phyloP scores from a whole-genome alignment of 345 rosid species.

The Arabis hirsuta region DNA sequence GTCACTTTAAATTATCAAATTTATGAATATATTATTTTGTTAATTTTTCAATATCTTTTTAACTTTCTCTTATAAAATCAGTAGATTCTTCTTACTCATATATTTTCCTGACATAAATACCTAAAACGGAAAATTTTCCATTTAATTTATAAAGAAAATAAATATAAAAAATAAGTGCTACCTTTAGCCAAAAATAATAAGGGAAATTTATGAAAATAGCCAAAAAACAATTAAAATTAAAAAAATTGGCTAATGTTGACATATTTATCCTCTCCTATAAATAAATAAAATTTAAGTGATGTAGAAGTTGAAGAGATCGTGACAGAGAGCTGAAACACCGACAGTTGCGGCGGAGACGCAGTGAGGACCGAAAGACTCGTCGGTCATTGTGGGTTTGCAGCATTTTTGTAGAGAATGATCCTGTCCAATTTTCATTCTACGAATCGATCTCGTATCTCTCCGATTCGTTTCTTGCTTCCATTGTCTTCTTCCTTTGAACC shows the following conservation, averaged over 20 bases:
- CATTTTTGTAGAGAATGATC: no score
- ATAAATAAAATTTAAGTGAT: no score
- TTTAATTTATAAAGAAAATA: neutral
- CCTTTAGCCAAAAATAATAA: no score
- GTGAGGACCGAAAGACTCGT: no score
- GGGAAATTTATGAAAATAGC: no score
- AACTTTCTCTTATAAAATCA: neutral
- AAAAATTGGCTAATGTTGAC: no score
- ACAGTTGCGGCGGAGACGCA: no score
- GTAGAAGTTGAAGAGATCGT: no score
- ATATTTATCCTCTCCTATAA: no score
- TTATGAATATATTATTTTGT: neutral
- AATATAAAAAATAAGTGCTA: neutral
- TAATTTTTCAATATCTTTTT: neutral
- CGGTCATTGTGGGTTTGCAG: no score
- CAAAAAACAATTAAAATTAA: no score
- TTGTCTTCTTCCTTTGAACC: slow-evolving; percentile 13
- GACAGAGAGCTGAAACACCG: no score
- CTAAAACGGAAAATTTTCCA: neutral
- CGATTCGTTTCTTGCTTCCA: slow-evolving; percentile 18
- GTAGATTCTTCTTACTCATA: neutral
- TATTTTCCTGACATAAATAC: neutral
- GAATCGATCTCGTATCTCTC: slow-evolving; percentile 16
- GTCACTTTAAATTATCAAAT: neutral
- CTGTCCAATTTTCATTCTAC: neutral